Evolutionary conservation across 148 eudicot genomes (phyloP).

Genomic region (Rhododendron ferrugineum): DNA sequence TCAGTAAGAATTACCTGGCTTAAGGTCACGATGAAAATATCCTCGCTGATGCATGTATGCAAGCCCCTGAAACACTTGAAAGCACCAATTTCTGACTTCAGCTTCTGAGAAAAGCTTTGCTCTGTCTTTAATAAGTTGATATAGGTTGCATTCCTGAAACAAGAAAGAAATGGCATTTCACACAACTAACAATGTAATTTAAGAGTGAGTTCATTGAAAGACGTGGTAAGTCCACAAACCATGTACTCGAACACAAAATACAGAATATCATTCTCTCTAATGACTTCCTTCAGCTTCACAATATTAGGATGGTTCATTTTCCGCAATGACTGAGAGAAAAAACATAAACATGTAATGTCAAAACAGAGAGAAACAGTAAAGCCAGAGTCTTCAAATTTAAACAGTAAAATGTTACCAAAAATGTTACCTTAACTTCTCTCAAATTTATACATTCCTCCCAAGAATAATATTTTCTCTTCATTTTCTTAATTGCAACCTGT

Average conservation of each 20-base stretch:
- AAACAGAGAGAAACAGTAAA: not conserved
- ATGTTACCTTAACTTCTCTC: constrained; percentile 48
- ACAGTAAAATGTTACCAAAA: constrained; percentile 9
- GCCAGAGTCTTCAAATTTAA: not conserved
- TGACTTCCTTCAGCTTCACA: constrained; percentile 95
- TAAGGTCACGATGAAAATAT: constrained; percentile 94
- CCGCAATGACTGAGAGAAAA: constrained; percentile 58
- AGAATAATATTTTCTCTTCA: constrained; percentile 88
- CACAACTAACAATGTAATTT: not conserved
- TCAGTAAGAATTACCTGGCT: constrained; percentile 53
- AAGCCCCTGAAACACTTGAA: constrained; percentile 97
- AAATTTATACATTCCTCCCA: constrained; percentile 68
- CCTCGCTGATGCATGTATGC: constrained; percentile 95
- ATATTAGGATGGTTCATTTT: constrained; percentile 92
- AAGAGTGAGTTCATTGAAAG: not conserved
- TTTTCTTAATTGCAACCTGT: constrained; percentile 87
- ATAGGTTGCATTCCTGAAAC: constrained; percentile 69
- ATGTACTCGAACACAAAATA: constrained; percentile 91
- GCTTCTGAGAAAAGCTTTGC: constrained; percentile 62
- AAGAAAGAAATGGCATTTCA: constrained; percentile 6
- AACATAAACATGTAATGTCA: not conserved
- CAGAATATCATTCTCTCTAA: constrained; percentile 70
- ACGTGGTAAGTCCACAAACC: constrained; percentile 31
- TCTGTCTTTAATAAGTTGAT: constrained; percentile 79
- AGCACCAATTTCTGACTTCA: constrained; percentile 89